These are phyloP conservation scores for Solanum sejunctum DNA, from an alignment of 257 asterid genomes.

Conservation along the genomic window DNA sequence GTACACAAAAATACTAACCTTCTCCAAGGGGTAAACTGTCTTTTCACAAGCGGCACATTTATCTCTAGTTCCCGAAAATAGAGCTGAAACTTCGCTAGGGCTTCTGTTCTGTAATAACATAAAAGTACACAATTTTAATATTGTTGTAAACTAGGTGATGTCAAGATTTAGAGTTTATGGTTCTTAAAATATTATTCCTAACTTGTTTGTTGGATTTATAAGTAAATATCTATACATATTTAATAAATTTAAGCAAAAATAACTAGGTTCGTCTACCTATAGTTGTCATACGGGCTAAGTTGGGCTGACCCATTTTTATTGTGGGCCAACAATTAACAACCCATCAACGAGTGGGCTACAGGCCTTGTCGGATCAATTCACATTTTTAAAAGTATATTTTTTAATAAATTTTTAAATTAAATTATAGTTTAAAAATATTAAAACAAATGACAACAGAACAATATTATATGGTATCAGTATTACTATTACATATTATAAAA, in stretches of 20 bases:
- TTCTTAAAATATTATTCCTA: no score
- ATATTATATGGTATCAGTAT: no score
- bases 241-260: background rate
- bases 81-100: constrained; percentile 35
- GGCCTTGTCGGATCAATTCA: no score
- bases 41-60: constrained; percentile 49
- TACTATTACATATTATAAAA: no score
- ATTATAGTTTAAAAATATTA: no score
- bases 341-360: no score
- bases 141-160: background rate
- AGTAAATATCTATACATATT: background rate
- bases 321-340: no score
- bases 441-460: no score
- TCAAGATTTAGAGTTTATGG: background rate
- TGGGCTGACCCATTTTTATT: no score
- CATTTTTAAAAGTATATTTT: no score
- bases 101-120: constrained; percentile 24
- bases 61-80: constrained; percentile 60
- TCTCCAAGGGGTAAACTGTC: constrained; percentile 58
- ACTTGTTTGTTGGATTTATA: rapidly evolving
- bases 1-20: constrained; percentile 13
- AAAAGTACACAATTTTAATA: background rate
- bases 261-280: background rate
- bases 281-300: no score
- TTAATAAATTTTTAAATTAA: no score